Conservation (phyloP, 345 rosid species). For the Jatropha curcas region DNA sequence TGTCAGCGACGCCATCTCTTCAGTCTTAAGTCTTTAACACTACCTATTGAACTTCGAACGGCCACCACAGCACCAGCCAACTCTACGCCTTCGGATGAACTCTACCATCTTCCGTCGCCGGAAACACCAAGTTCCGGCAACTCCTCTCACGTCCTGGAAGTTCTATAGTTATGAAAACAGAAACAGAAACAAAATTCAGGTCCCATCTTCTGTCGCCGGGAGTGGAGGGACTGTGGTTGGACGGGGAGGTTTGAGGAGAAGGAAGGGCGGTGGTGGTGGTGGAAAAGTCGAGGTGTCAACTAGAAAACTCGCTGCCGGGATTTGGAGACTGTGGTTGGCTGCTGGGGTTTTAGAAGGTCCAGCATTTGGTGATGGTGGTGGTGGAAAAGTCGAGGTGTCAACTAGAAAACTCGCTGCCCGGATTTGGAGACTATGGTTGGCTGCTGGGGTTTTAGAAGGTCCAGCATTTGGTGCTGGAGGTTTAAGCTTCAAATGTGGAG, state of each 20-base stretch:
- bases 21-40: too few species aligned
- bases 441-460: constrained; percentile 10
- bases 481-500: constrained; percentile 5
- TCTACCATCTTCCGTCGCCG: not conserved
- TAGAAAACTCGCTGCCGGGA: constrained; percentile 42
- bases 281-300: constrained; percentile 23
- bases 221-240: not conserved
- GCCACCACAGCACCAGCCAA: too few species aligned
- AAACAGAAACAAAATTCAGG: not conserved
- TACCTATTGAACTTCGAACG: not conserved
- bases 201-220: not conserved
- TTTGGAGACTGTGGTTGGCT: constrained; percentile 19
- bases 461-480: constrained; percentile 8
- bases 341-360: constrained; percentile 5
- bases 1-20: too few species aligned
- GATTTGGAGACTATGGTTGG: not conserved
- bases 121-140: not conserved
- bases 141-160: constrained; percentile 29
- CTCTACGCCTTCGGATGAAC: not conserved
- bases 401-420: too few species aligned
- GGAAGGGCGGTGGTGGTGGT: not conserved
- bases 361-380: constrained; percentile 6
- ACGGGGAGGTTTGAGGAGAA: not conserved
- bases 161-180: not conserved
- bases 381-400: too few species aligned